Conservation (phyloP, 805 yeast species). For the Saccharomycopsis selenospora region DNA sequence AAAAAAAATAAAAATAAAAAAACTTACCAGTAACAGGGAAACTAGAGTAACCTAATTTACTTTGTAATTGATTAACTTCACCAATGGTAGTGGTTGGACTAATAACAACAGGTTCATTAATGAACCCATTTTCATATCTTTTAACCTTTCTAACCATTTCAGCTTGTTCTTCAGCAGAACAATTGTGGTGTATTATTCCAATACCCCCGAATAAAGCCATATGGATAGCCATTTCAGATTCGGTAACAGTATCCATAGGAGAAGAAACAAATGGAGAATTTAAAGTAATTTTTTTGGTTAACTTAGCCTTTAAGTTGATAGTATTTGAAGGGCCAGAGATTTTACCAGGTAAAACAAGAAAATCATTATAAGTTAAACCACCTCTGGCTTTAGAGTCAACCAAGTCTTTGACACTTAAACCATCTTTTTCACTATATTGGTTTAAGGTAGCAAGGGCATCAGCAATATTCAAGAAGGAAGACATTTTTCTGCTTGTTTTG, state of each 20-base stretch:
- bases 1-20: slow-evolving; percentile 19
- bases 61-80: slow-evolving; percentile 67
- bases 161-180: slow-evolving; percentile 95
- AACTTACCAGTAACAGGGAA: slow-evolving; percentile 99
- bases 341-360: slow-evolving; percentile 91
- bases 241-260: slow-evolving; percentile 99
- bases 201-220: slow-evolving; percentile 99
- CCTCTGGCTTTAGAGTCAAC: slow-evolving; percentile 90
- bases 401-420: slow-evolving; percentile 72
- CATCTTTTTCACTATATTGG: slow-evolving; percentile 68
- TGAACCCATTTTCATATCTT: slow-evolving; percentile 96
- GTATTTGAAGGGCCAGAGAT: slow-evolving; percentile 76
- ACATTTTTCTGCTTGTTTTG: slow-evolving; percentile 11
- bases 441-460: slow-evolving; percentile 64
- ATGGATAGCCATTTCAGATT: slow-evolving; percentile 93
- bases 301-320: slow-evolving; percentile 74
- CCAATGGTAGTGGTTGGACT: slow-evolving; percentile 70
- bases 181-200: slow-evolving; percentile 97
- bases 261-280: slow-evolving; percentile 95
- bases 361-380: slow-evolving; percentile 96
- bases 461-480: slow-evolving; percentile 37
- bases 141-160: slow-evolving; percentile 96
- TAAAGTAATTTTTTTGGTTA: slow-evolving; percentile 86
- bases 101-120: slow-evolving; percentile 86
- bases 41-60: slow-evolving; percentile 82